Base-by-base conservation (phyloP, 2,329 filamentous ascomycete species). In the Trichophyton schoenleinii region DNA sequence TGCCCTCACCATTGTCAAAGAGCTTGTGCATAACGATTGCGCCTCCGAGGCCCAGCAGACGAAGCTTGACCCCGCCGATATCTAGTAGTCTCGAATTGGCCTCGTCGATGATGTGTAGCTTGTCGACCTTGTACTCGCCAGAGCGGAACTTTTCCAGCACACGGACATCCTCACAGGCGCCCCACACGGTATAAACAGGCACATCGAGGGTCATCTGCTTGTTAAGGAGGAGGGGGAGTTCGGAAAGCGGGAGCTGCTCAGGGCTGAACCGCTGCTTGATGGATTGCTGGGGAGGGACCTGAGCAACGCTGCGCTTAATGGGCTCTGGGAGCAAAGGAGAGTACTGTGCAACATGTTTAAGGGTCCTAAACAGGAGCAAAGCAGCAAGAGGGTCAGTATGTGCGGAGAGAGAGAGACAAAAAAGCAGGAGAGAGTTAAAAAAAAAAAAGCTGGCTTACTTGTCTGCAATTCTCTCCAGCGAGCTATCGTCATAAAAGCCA, bases 1-100 rank as follows among this genome's bases (percentile, higher is more conserved):
- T 87, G 63, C 94, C 94, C 72, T 99, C 94, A 60, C 94, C 94
- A 68, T 99, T 99, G 75, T 99, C 94, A 71, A 99, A 99, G 18
- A 99, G 84, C 81, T 99, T 99, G 81, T 99, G 94, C 91, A 99
- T 99, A 63, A 99, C 94, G 3, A 99, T 92, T 5, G 94, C 94
- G 69, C 94, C 94, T 66, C 94, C 94, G 38, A 99, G 81, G 64
- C 94, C 94, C 34, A 99, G 83, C 58, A 99, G 82, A 70, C 94
- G 88, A 66, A 99, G 84, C 82, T 97, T 97, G 61, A 99, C 90
- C 62, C 94, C 94, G 61, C 92, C 94, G 63, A 97, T 81, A 76
- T 99, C 94, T 62, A 99, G 82, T 67, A 99, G 80, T 80, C 95
- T 89, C 42, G 94, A 97, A 73, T 92, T 92, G 60, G 94, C 91